Evolutionary conservation across 1,139 yeast species (phyloP).

Genomic region (Yamadazyma conglobata): DNA sequence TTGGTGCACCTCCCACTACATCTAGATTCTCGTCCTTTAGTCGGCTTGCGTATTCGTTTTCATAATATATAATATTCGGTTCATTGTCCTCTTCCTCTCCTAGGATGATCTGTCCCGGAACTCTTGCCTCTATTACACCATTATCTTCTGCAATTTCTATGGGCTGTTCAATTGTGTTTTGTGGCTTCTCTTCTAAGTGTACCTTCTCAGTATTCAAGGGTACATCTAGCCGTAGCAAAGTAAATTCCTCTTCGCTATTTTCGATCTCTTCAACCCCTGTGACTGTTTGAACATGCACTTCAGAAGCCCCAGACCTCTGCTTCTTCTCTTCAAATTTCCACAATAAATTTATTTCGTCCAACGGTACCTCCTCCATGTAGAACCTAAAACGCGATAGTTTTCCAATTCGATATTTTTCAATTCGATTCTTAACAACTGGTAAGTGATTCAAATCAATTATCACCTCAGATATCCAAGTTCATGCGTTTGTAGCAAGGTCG

Average conservation of each 20-base stretch:
- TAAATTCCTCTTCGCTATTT: conserved; percentile 9
- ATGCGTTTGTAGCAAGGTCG: conserved; percentile 3
- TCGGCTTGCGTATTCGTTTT: not conserved
- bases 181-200: not conserved
- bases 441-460: conserved; percentile 8
- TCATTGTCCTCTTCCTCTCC: not conserved
- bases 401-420: conserved; percentile 3
- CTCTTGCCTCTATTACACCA: not conserved
- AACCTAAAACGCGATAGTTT: conserved; percentile 2
- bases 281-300: not conserved
- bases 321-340: conserved; percentile 4
- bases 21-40: no score
- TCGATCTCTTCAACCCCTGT: conserved; percentile 2
- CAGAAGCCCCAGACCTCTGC: not conserved
- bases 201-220: no score
- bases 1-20: no score
- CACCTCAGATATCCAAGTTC: conserved; percentile 3
- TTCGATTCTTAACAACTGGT: conserved; percentile 8
- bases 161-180: not conserved
- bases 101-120: not conserved
- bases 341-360: conserved; percentile 10
- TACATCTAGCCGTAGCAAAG: no score
- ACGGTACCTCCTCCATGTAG: conserved; percentile 7
- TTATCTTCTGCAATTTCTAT: not conserved
- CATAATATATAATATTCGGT: not conserved